A percentile compares a stretch with the other conserved stretches of the same genome.
phyloP scores from a whole-genome alignment of 208 protist species.

The Leishmania lainsoni region DNA sequence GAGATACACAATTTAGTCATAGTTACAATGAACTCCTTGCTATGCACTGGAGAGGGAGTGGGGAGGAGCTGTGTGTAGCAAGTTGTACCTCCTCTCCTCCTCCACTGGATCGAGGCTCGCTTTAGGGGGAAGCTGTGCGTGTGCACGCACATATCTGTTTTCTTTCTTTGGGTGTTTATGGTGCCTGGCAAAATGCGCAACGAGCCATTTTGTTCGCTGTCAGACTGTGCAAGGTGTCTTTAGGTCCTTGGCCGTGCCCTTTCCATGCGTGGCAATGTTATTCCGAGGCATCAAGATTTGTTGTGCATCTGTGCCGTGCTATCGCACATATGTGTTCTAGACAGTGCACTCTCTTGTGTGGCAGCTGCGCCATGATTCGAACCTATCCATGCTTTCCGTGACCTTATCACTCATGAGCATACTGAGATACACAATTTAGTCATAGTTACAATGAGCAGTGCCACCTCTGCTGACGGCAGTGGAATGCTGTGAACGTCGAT shows the following conservation, averaged over 20 bases:
- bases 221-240: slow-evolving; percentile 17
- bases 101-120: neutral
- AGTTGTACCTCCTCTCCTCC: neutral
- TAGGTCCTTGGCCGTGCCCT: slow-evolving; percentile 31
- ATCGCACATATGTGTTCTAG: neutral
- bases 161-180: neutral
- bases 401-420: slow-evolving; percentile 27
- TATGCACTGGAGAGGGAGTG: neutral
- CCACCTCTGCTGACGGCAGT: neutral
- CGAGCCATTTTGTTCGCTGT: neutral
- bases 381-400: slow-evolving; percentile 36
- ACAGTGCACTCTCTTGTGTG: neutral
- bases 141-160: neutral
- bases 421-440: slow-evolving; percentile 30
- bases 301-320: neutral
- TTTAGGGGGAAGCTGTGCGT: neutral
- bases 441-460: slow-evolving; percentile 27
- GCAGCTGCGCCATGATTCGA: slow-evolving; percentile 18
- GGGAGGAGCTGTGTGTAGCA: neutral
- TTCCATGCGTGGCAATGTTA: slow-evolving; percentile 24
- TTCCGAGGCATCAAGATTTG: slow-evolving; percentile 31
- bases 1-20: slow-evolving; percentile 31
- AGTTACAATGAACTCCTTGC: slow-evolving; percentile 16
- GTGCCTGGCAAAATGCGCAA: neutral
- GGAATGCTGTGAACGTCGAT: neutral